These are phyloP conservation scores for Gynandropsis gynandra DNA, from an alignment of 345 rosid genomes.

Conservation along the genomic window DNA sequence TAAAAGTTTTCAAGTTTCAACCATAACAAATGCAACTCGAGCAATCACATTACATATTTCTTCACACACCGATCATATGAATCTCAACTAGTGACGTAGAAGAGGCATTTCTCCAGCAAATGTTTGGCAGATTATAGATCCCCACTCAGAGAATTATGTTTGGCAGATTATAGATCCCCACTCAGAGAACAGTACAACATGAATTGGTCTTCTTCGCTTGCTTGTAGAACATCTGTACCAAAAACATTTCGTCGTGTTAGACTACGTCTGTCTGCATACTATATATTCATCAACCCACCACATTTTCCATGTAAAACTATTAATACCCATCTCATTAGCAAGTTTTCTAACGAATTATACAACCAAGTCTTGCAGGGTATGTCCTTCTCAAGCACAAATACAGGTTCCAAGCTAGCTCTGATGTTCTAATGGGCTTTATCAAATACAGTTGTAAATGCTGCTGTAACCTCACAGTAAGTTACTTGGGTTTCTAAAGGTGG, in stretches of 20 bases:
- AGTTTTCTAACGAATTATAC: too few species aligned
- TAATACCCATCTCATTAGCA: too few species aligned
- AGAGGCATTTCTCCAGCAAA: conserved; percentile 9
- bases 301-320: too few species aligned
- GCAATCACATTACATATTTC: conserved; percentile 12
- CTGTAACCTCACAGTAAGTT: too few species aligned
- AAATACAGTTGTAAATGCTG: too few species aligned
- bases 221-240: conserved; percentile 95
- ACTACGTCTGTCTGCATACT: background rate
- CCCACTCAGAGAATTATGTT: conserved; percentile 53
- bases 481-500: too few species aligned
- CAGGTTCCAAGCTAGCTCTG: too few species aligned
- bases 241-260: background rate
- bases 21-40: background rate
- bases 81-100: conserved; percentile 12
- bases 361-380: too few species aligned
- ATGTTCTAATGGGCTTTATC: too few species aligned
- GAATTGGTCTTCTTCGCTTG: conserved; percentile 93
- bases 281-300: too few species aligned
- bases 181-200: conserved; percentile 85
- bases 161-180: conserved; percentile 19
- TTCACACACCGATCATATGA: conserved; percentile 15
- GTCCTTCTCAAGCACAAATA: too few species aligned
- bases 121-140: conserved; percentile 18
- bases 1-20: background rate